Base-by-base conservation (phyloP, 306 rosid species). In the Rosa persica region DNA sequence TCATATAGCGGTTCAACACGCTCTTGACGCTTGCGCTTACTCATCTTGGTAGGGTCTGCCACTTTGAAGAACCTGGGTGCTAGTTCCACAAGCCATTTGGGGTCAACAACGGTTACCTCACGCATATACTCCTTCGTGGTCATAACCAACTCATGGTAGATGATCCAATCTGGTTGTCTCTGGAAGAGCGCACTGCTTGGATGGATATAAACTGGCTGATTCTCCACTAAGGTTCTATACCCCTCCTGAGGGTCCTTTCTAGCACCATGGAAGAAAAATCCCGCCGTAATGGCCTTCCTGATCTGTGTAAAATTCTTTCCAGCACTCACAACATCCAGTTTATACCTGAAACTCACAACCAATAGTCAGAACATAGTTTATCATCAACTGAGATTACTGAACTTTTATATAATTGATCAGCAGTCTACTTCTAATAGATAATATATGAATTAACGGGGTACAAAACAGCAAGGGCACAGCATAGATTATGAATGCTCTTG, bases 201-300 rank as follows among this genome's bases (percentile, higher is more conserved):
- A 79, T 89, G 93, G 80, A 93, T 89, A 81, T 93, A 93, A 15
- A 93, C 98, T 9, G 98, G 96, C 81, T 93, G 98, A 79, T 93
- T 93, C 87, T 90, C 98, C 27, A 90, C 96, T 2, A 93, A 87
- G 65, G 96, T 90, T 78, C 96, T 87, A 80, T 93, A 93, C 55
- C 98, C 98, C 87, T 90, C 98, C 55, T 93, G 98, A 19, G 96
- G 98, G 73, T 93, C 98, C 88, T 93, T 93, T 72, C 98, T 89
- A 69, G 93, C 88, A 0, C 87, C 91, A 78, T 93, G 98, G 83
- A 90, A 93, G 83, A 93, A 93, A 84, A 93, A 93, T 58, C 98
- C 96, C 15, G 96, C 98, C 1, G 98, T 88, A 57, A 93, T 90
- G 27, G 98, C 98, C 89, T 93, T 90, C 88, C 98, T 81, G 55